A percentile compares a stretch with the other conserved stretches of the same genome.
Conservation (phyloP, 805 yeast species). For the Schwanniomyces pseudopolymorphus region DNA sequence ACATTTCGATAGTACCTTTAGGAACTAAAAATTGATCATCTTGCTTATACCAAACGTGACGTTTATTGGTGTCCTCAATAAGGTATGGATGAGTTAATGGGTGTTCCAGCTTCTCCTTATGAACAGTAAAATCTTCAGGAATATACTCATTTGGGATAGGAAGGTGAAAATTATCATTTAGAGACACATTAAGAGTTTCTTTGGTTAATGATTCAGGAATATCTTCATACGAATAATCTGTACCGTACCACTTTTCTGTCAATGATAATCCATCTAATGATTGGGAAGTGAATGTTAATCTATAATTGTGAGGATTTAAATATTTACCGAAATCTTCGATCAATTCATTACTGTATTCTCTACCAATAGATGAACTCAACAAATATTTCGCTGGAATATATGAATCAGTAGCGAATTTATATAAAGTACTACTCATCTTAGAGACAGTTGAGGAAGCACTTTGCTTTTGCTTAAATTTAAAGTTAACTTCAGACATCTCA, state of each 20-base stretch:
- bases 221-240: constrained; percentile 59
- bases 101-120: constrained; percentile 30
- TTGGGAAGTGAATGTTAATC: constrained; percentile 54
- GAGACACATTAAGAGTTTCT: constrained; percentile 26
- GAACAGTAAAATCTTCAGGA: constrained; percentile 73
- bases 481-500: constrained; percentile 65
- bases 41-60: constrained; percentile 81
- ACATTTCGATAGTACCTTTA: constrained; percentile 68
- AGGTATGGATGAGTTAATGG: constrained; percentile 61
- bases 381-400: constrained; percentile 64
- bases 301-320: constrained; percentile 59
- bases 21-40: constrained; percentile 91
- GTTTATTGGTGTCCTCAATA: constrained; percentile 48
- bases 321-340: constrained; percentile 49
- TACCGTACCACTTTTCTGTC: constrained; percentile 87
- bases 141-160: constrained; percentile 80
- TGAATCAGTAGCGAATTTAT: constrained; percentile 36
- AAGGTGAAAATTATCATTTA: constrained; percentile 44
- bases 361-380: constrained; percentile 55
- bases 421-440: constrained; percentile 58
- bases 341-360: constrained; percentile 56
- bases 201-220: constrained; percentile 40
- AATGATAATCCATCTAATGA: constrained; percentile 45
- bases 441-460: constrained; percentile 75
- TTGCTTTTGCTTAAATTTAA: constrained; percentile 78